phyloP scores from a whole-genome alignment of 768 basidiomycete genomes.

The Lactifluus rugatus region DNA sequence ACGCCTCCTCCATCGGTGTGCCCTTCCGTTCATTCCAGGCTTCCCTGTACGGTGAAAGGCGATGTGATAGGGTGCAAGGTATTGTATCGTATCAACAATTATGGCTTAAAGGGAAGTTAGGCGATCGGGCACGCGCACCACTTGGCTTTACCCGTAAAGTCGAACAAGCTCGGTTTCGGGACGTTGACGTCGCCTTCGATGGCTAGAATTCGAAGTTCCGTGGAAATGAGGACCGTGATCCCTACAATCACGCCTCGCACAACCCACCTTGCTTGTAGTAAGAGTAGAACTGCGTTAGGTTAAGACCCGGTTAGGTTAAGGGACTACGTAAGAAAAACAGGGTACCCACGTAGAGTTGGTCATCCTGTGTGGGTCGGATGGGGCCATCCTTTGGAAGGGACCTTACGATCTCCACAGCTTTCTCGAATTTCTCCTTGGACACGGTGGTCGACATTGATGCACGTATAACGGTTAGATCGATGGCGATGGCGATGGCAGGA shows the following conservation, averaged over 20 bases:
- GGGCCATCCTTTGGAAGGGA: slow-evolving; percentile 71
- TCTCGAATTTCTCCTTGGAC: slow-evolving; percentile 65
- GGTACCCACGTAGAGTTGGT: slow-evolving; percentile 67
- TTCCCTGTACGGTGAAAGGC: slow-evolving; percentile 43
- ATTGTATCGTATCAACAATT: neutral
- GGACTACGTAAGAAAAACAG: slow-evolving; percentile 9
- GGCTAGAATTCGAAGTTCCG: slow-evolving; percentile 33
- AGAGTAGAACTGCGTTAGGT: slow-evolving; percentile 67
- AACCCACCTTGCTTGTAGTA: slow-evolving; percentile 83
- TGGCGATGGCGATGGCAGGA: neutral
- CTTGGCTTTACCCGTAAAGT: slow-evolving; percentile 85
- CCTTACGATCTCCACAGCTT: slow-evolving; percentile 59
- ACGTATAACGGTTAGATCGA: neutral
- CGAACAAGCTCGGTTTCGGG: slow-evolving; percentile 60
- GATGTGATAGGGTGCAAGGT: neutral
- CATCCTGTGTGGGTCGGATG: slow-evolving; percentile 60
- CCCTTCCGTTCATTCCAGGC: slow-evolving; percentile 79
- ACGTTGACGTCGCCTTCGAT: slow-evolving; percentile 66
- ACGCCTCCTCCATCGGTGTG: slow-evolving; percentile 59
- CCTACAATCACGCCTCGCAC: slow-evolving; percentile 3
- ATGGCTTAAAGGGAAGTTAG: slow-evolving; percentile 5
- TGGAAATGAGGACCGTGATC: slow-evolving; percentile 9
- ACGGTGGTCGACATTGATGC: slow-evolving; percentile 30
- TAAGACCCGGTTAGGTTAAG: neutral
- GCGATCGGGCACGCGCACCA: slow-evolving; percentile 42